Conservation (phyloP, 768 basidiomycete species). For the Tremella fuciformis region DNA sequence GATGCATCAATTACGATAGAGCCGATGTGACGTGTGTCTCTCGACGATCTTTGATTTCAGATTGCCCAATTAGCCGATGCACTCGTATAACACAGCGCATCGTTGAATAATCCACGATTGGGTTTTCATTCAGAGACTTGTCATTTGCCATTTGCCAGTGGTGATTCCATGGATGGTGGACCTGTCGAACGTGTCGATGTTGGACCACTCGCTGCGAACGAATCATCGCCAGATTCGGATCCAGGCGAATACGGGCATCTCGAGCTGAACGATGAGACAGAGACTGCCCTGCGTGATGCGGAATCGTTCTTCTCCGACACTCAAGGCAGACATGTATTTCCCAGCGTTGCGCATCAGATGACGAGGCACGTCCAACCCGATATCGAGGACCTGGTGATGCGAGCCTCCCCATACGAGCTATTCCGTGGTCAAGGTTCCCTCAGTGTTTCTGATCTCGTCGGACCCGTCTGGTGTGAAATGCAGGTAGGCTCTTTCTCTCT, state of each 20-base stretch:
- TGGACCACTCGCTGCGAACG: too few relatives aligned
- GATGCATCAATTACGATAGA: too few relatives aligned
- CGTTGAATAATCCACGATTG: too few relatives aligned
- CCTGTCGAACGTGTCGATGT: too few relatives aligned
- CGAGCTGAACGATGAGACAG: conserved; percentile 32
- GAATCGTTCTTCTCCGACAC: conserved; percentile 14
- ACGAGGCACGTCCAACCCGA: conserved; percentile 2
- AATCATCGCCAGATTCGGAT: too few relatives aligned
- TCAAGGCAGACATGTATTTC: background rate
- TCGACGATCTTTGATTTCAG: too few relatives aligned
- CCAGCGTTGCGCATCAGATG: background rate
- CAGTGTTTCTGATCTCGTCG: conserved; percentile 53
- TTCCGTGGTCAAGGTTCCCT: conserved; percentile 50
- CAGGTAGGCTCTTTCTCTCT: conserved; percentile 34
- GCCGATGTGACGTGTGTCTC: too few relatives aligned
- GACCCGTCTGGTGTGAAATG: conserved; percentile 53
- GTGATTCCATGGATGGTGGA: too few relatives aligned
- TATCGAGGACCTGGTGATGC: conserved; percentile 8
- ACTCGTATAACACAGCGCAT: too few relatives aligned
- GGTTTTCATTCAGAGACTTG: too few relatives aligned
- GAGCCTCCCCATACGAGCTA: conserved; percentile 53
- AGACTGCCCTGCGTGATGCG: conserved; percentile 20
- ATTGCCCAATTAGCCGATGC: too few relatives aligned
- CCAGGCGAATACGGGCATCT: conserved; percentile 7
- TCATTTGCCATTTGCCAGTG: too few relatives aligned